phyloP scores from a whole-genome alignment of 2,329 filamentous ascomycete genomes.

The Stagonosporopsis vannaccii region DNA sequence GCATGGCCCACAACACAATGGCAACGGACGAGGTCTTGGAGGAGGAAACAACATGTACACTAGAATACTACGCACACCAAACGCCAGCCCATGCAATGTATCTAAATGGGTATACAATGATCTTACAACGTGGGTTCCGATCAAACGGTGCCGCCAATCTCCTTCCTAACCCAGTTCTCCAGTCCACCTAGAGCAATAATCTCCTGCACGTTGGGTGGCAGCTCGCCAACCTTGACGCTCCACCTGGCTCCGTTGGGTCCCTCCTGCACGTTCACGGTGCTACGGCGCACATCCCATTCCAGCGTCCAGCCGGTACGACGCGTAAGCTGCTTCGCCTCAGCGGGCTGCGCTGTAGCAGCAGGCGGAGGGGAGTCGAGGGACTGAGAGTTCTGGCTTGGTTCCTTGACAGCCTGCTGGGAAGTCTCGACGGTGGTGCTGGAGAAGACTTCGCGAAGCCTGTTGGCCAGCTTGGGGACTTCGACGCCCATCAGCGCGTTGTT shows the following conservation, averaged over 20 bases:
- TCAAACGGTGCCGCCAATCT: conserved; percentile 59
- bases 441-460: conserved; percentile 70
- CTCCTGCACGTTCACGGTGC: conserved; percentile 74
- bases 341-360: conserved; percentile 43
- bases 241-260: conserved; percentile 71
- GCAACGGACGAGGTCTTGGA: conserved; percentile 2
- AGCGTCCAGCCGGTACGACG: conserved; percentile 83
- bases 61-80: conserved; percentile 10
- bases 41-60: conserved; percentile 5
- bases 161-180: conserved; percentile 81
- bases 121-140: conserved; percentile 10
- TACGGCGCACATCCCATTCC: conserved; percentile 79
- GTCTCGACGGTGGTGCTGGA: conserved; percentile 34
- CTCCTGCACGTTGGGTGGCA: conserved; percentile 84
- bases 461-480: conserved; percentile 71
- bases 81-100: conserved; percentile 25
- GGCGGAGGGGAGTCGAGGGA: conserved; percentile 59
- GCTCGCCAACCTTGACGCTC: conserved; percentile 82
- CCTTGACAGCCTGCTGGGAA: conserved; percentile 54
- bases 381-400: conserved; percentile 60
- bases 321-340: conserved; percentile 66
- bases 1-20: neutral
- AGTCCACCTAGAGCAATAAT: conserved; percentile 68
- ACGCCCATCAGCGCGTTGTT: conserved; percentile 80
- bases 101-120: conserved; percentile 30